Evolutionary conservation across 805 yeast genomes (phyloP).

Genomic region (Saccharomycopsis fibuligera): DNA sequence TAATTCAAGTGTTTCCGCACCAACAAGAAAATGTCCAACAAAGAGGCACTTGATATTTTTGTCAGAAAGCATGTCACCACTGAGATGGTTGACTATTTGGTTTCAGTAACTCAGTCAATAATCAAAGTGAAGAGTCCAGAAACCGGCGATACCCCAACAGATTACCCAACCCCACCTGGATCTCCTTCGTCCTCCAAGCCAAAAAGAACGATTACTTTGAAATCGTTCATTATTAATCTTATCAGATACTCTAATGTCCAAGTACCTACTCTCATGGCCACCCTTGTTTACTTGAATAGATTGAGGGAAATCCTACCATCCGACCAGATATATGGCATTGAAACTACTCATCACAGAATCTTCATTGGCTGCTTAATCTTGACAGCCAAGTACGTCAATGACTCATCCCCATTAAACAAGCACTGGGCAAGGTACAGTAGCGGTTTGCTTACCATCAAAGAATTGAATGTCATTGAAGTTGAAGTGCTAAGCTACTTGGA

Average conservation of each 20-base stretch:
- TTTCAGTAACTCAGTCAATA: conserved; percentile 17
- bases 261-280: conserved; percentile 70
- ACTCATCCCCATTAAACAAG: conserved; percentile 67
- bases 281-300: conserved; percentile 60
- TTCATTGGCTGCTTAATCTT: conserved; percentile 68
- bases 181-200: conserved; percentile 23
- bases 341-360: conserved; percentile 75
- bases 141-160: background rate
- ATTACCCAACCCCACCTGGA: conserved; percentile 33
- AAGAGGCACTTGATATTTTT: conserved; percentile 21
- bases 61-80: conserved; percentile 22
- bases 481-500: conserved; percentile 61
- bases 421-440: conserved; percentile 81
- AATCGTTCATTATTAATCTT: conserved; percentile 65
- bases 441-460: conserved; percentile 60
- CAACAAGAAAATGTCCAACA: conserved; percentile 22
- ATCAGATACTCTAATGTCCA: conserved; percentile 75
- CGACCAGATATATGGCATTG: conserved; percentile 65
- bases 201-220: conserved; percentile 49
- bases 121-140: conserved; percentile 20
- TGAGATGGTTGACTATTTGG: conserved; percentile 22
- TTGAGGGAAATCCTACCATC: conserved; percentile 55
- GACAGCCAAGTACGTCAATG: conserved; percentile 70
- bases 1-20: too few relatives aligned
- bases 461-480: conserved; percentile 75